These are phyloP conservation scores for Amylocystis lapponica DNA, from an alignment of 768 basidiomycete species.

Conservation along the genomic window DNA sequence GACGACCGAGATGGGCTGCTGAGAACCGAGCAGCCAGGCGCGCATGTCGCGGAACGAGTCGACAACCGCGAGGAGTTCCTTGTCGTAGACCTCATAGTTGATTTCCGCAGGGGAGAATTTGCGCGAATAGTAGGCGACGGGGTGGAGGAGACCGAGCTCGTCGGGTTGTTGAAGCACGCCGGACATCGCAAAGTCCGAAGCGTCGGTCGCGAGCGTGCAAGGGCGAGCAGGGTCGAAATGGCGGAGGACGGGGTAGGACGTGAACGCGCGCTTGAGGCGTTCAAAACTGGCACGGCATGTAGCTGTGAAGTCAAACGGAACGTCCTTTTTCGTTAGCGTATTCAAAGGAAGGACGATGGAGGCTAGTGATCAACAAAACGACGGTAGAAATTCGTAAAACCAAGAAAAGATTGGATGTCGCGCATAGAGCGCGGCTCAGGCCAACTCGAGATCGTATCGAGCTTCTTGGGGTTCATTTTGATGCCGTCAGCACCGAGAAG, in stretches of 20 bases:
- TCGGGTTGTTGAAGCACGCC: constrained; percentile 13
- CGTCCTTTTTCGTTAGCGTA: constrained; percentile 22
- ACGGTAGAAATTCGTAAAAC: constrained; percentile 29
- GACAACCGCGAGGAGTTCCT: constrained; percentile 45
- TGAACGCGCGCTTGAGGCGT: constrained; percentile 20
- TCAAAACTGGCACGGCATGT: constrained; percentile 22
- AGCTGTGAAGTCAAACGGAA: constrained; percentile 14
- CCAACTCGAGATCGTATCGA: constrained; percentile 28
- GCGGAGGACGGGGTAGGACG: constrained; percentile 11
- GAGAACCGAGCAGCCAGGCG: constrained; percentile 17
- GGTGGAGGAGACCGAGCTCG: constrained; percentile 18
- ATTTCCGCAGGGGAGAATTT: constrained; percentile 26
- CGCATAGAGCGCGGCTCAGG: constrained; percentile 18
- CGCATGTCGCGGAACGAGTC: constrained; percentile 22
- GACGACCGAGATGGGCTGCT: constrained; percentile 14
- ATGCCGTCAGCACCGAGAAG: constrained; percentile 28
- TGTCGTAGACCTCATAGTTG: constrained; percentile 47
- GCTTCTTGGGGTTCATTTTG: constrained; percentile 35
- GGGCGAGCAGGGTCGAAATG: constrained; percentile 14
- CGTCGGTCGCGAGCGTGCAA: constrained; percentile 15
- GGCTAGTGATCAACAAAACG: constrained; percentile 30
- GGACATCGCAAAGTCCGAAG: constrained; percentile 18
- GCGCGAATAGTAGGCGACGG: constrained; percentile 27
- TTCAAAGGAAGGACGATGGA: constrained; percentile 27
- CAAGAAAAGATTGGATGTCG: constrained; percentile 28